phyloP scores from a whole-genome alignment of 2,329 filamentous ascomycete species.

The Sporothrix luriei region DNA sequence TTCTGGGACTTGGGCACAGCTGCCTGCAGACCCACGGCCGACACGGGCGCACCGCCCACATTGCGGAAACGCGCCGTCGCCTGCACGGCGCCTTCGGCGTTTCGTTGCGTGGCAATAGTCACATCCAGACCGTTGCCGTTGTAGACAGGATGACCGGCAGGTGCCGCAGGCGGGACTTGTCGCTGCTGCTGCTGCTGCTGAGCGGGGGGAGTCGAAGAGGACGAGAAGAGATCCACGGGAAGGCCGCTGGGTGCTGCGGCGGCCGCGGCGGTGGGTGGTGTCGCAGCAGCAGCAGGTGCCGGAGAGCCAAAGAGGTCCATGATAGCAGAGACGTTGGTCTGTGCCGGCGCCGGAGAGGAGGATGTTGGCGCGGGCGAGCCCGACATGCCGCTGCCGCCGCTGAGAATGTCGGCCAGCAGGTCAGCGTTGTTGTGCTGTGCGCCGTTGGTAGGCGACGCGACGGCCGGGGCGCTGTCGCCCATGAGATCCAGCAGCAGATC shows the following conservation, averaged over 20 bases:
- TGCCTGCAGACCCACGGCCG: slow-evolving; percentile 81
- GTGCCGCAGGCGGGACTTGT: slow-evolving; percentile 43
- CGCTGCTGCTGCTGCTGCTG: slow-evolving; percentile 36
- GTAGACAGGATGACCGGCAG: slow-evolving; percentile 71
- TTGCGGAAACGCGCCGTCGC: slow-evolving; percentile 85
- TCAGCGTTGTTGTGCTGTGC: slow-evolving; percentile 79
- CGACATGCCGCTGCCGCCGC: slow-evolving; percentile 63
- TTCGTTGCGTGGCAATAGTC: slow-evolving; percentile 81
- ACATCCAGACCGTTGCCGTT: slow-evolving; percentile 82
- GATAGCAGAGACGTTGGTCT: slow-evolving; percentile 69
- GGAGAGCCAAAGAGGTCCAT: slow-evolving; percentile 79
- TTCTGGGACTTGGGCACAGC: slow-evolving; percentile 97
- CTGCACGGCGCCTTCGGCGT: slow-evolving; percentile 75
- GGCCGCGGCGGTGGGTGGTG: slow-evolving; percentile 44
- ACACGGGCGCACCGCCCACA: slow-evolving; percentile 65
- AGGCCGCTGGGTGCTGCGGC: slow-evolving; percentile 47
- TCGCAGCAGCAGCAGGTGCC: slow-evolving; percentile 39
- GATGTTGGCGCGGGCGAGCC: slow-evolving; percentile 44
- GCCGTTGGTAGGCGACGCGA: slow-evolving; percentile 55
- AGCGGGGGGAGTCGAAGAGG: slow-evolving; percentile 50
- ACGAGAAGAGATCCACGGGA: slow-evolving; percentile 54
- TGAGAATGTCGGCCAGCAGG: slow-evolving; percentile 87
- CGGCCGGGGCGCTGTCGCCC: slow-evolving; percentile 67
- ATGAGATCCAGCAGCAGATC: slow-evolving; percentile 91
- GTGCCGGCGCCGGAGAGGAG: slow-evolving; percentile 55